Base-by-base conservation (phyloP, 1,139 yeast genomes). In the Hansenula sp. region DNA sequence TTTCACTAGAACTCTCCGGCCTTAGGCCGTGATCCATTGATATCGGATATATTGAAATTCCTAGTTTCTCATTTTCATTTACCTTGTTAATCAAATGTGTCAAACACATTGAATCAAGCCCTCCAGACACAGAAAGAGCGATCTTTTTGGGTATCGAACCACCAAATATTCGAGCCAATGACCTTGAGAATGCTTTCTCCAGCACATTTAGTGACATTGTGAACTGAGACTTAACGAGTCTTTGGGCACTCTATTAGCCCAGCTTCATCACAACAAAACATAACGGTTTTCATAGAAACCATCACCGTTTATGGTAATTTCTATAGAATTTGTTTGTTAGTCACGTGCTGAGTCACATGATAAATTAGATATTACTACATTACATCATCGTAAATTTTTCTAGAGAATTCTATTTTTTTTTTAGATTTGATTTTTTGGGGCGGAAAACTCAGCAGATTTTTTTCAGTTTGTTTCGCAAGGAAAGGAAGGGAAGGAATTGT, bases 41-140 rank as follows among this genome's bases (percentile, higher is more conserved):
- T 25, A 79, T 65, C 0, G 83, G 80, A 30, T 63, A 58, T 5
- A 84, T 60, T 18, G 65, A 51, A 11, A 70, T 44, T 19, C 52
- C 49, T 3, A 69, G 62, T 8, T 59, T 46, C 18, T 51, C 39
- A 36, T 39, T 49, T 44, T 53, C 47, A 40, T 66, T 56, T 53
- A 64, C 71, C 38, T 64, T 63, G 1, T 64, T 53, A 8, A 70
- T 51, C 15, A 83, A 61, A 54, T 71, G 72, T 1, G 85, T 70
- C 39, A 86, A 61, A 28, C 86, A 82, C 77, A 85, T 79, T 2
- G 94, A 85, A 57, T 86, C 96, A 1, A 82, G 90, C 0, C 96
- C 96, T 3, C 96, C 96, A 10, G 89, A 81, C 3, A 86, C 72
- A 0, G 91, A 90, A 18, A 74, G 39, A 0, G 53, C 60, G 6